phyloP scores from a whole-genome alignment of 345 rosid genomes.

The Pelargonium nanum region DNA sequence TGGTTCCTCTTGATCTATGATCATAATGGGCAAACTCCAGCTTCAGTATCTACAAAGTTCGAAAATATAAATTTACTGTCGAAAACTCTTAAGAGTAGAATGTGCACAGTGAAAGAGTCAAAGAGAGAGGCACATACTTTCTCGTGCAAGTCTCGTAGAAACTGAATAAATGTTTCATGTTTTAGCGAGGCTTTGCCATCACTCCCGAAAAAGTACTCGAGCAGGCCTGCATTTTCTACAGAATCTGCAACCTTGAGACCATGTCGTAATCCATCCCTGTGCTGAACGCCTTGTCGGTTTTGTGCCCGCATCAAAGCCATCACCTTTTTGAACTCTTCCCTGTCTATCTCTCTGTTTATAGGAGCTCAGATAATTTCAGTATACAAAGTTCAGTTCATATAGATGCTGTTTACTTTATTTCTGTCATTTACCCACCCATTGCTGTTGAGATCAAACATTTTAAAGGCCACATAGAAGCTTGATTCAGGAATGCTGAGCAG shows the following conservation, averaged over 20 bases:
- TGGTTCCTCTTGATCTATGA: slow-evolving; percentile 25
- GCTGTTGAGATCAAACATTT: slow-evolving; percentile 55
- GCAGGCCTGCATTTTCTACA: slow-evolving; percentile 44
- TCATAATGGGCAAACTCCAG: slow-evolving; percentile 65
- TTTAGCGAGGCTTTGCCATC: slow-evolving; percentile 40
- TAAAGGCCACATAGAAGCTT: slow-evolving; percentile 50
- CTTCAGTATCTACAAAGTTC: slow-evolving; percentile 28
- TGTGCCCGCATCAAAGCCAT: slow-evolving; percentile 53
- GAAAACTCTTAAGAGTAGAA: not conserved
- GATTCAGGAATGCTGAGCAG: slow-evolving; percentile 69
- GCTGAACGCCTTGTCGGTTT: slow-evolving; percentile 37
- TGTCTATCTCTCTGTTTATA: slow-evolving; percentile 42
- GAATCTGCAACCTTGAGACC: slow-evolving; percentile 26
- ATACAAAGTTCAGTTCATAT: not conserved
- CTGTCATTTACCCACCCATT: slow-evolving; percentile 29
- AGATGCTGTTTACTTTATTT: not conserved
- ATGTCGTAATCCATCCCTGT: slow-evolving; percentile 29
- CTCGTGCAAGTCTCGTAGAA: slow-evolving; percentile 41
- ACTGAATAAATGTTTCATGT: slow-evolving; percentile 46
- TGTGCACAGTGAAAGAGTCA: not conserved
- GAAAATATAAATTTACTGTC: not conserved
- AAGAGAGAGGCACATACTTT: slow-evolving; percentile 26
- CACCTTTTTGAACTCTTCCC: slow-evolving; percentile 53
- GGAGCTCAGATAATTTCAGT: not conserved
- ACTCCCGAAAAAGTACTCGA: slow-evolving; percentile 55